Base-by-base conservation (phyloP, 1,284 basidiomycete species). In the Boletellus sp. region DNA sequence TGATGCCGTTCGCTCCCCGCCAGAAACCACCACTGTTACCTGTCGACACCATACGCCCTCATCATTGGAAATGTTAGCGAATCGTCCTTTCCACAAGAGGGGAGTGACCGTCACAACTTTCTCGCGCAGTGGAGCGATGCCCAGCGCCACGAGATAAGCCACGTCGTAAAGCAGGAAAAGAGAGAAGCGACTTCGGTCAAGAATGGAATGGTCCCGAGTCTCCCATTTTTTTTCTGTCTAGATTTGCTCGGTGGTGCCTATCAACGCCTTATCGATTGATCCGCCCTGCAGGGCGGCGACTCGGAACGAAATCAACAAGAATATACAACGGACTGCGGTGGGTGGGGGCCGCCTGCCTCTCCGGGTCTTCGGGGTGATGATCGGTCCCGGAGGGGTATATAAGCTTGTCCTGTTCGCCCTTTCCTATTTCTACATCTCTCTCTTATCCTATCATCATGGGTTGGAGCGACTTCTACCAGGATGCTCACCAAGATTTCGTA, bases 201-300 rank as follows among this genome's bases (percentile, higher is more conserved):
- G 44, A 33, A 26, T 51, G 19, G 16, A 45, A 44, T 57, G 45
- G 58, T 30, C 36, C 26, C 32, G 16, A 18, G 26, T 26, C 19
- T 28, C 24, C 13, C 30, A 13, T 28, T 28, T 37, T 36, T 49
- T 42, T 30, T 13, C 8, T 33, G 21, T 32, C 56, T 13, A 45
- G 40, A 46, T 61, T n/a, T 26, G 21, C 38, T 11, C 19, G 30
- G 19, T 46, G 32, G 51, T 61, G 36, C 56, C 58, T 58, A 40
- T 63, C 49, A 44, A 12, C 12, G 7, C 41, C 51, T 56, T 61
- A 60, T 63, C 52, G 57, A 63, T 61, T n/a, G n/a, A n/a, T n/a
- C n/a, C 18, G 21, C 30, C 11, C 3, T 21, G 8, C 30, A 32
- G 30, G 30, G 60, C 55, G 18, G 48, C 50, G 43, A 56, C 42